A percentile compares a stretch with the other conserved stretches of the same genome.
phyloP scores from a whole-genome alignment of 495 filamentous ascomycete genomes.

The Neurospora intermedia region DNA sequence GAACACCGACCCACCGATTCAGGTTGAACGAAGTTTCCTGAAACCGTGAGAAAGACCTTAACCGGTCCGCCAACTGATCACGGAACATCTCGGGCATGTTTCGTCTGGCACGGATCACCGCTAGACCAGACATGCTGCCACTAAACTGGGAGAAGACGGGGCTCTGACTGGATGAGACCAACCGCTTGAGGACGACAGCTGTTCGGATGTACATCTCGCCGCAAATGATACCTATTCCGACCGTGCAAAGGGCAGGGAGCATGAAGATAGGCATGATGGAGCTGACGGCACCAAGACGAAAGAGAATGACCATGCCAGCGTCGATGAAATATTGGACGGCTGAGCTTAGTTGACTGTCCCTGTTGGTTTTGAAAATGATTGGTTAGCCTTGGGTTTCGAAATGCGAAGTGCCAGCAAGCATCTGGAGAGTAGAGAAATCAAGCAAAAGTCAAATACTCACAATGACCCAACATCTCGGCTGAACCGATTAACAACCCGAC shows the following conservation, averaged over 20 bases:
- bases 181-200: constrained; percentile 32
- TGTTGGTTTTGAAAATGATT: neutral
- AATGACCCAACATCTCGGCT: constrained; percentile 40
- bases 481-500: constrained; percentile 48
- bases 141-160: constrained; percentile 42
- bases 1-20: constrained; percentile 41
- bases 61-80: constrained; percentile 29
- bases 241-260: constrained; percentile 31
- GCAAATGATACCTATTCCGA: constrained; percentile 29
- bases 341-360: constrained; percentile 22
- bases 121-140: constrained; percentile 36
- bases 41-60: constrained; percentile 28
- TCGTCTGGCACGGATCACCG: constrained; percentile 35
- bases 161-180: constrained; percentile 35
- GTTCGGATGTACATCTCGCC: constrained; percentile 42
- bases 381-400: neutral
- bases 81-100: constrained; percentile 36
- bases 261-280: constrained; percentile 41
- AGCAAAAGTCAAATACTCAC: constrained; percentile 3
- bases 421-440: neutral
- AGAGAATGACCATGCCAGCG: constrained; percentile 25
- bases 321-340: constrained; percentile 33
- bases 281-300: constrained; percentile 35
- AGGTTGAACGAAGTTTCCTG: constrained; percentile 37
- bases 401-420: neutral